Evolutionary conservation across 371 early-diverging fungal genomes (phyloP).

Genomic region (Actinomucor elegans): DNA sequence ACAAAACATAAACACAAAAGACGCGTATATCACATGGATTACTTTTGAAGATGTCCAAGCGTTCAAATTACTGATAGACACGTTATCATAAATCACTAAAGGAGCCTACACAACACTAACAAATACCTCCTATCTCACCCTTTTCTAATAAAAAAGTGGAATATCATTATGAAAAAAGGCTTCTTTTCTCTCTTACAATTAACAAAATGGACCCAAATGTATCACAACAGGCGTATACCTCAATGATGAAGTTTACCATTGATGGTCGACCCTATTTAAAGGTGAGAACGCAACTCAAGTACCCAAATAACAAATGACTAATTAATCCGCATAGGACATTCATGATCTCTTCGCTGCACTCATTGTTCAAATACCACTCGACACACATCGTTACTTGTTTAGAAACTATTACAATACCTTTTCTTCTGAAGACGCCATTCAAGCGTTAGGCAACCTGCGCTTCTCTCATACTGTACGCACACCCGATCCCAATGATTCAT

Average conservation of each 20-base stretch:
- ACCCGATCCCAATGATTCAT: slow-evolving; percentile 63
- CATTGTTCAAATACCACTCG: slow-evolving; percentile 58
- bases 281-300: slow-evolving; percentile 22
- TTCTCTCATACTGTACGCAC: slow-evolving; percentile 55
- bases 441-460: slow-evolving; percentile 50
- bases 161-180: no score
- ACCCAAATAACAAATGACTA: not conserved
- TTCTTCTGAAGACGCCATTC: slow-evolving; percentile 59
- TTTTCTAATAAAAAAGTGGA: no score
- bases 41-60: slow-evolving; percentile 16
- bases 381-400: slow-evolving; percentile 56
- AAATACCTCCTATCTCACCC: not conserved
- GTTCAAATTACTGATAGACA: slow-evolving; percentile 6
- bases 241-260: slow-evolving; percentile 51
- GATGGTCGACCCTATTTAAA: slow-evolving; percentile 50
- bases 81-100: slow-evolving; percentile 10
- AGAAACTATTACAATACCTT: slow-evolving; percentile 61
- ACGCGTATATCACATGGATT: not conserved
- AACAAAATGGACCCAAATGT: slow-evolving; percentile 30
- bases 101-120: not conserved
- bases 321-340: slow-evolving; percentile 45
- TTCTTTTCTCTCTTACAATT: not conserved
- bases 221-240: slow-evolving; percentile 49
- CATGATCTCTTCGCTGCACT: slow-evolving; percentile 66
- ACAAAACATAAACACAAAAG: not conserved